phyloP scores from a whole-genome alignment of 2,329 filamentous ascomycete genomes.

The Samsoniella hepiali region DNA sequence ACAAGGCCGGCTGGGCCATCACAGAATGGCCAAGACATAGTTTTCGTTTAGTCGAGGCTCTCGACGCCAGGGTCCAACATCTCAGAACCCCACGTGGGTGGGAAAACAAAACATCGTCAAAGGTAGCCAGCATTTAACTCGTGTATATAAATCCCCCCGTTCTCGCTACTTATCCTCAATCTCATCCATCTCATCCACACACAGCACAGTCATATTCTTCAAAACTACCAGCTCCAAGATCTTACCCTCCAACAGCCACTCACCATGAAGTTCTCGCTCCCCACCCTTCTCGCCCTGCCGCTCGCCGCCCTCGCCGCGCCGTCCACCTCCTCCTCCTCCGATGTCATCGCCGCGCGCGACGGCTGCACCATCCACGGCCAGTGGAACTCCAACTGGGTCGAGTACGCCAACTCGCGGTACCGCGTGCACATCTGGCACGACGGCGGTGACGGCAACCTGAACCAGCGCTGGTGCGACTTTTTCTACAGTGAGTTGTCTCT shows the following conservation, averaged over 20 bases:
- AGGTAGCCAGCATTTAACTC: no score
- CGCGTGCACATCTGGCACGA: slow-evolving; percentile 1
- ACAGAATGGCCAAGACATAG: no score
- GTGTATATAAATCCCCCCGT: no score
- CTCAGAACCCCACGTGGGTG: no score
- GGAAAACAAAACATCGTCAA: background rate
- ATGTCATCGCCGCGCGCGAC: background rate
- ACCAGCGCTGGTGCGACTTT: background rate
- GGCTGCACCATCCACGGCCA: slow-evolving; percentile 2
- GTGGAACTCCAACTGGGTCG: background rate
- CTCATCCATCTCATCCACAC: no score
- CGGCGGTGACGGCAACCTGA: background rate
- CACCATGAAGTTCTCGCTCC: background rate
- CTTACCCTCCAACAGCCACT: no score
- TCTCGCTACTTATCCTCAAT: no score
- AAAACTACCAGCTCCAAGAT: no score
- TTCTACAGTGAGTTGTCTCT: background rate
- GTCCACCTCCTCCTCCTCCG: background rate
- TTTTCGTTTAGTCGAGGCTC: no score
- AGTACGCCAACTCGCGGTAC: background rate
- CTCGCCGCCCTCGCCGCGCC: background rate
- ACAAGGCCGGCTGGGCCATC: no score
- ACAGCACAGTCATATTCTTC: no score
- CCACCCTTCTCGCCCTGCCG: background rate
- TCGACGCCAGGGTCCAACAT: no score